Evolutionary conservation across 2,329 filamentous ascomycete species (phyloP).

Genomic region (Nannizziopsis arthrosporioides): DNA sequence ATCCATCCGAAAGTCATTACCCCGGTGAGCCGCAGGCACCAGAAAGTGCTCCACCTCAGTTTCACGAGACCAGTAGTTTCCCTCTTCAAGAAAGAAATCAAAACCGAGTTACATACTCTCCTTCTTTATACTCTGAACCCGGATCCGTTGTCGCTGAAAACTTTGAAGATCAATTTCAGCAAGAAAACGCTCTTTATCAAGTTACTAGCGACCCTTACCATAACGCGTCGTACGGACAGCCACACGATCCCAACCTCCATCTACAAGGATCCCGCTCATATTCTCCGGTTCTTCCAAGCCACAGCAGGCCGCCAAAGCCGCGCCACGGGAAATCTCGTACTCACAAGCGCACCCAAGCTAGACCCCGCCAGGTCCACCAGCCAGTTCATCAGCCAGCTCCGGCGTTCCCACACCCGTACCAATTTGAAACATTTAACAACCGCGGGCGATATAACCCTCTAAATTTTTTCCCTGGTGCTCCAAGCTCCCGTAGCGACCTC

Average conservation of each 20-base stretch:
- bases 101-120: background rate
- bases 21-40: background rate
- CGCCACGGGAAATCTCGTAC: background rate
- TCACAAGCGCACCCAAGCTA: background rate
- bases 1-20: background rate
- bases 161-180: background rate
- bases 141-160: background rate
- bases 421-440: conserved; percentile 15
- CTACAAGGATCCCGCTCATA: background rate
- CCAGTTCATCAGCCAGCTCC: background rate
- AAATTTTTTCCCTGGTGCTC: conserved; percentile 14
- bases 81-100: background rate
- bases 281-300: background rate
- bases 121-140: conserved; percentile 4
- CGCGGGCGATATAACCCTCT: conserved; percentile 14
- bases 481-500: conserved; percentile 7
- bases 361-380: background rate
- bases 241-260: background rate
- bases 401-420: conserved; percentile 13
- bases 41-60: background rate
- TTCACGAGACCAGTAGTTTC: background rate
- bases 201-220: background rate
- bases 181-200: background rate
- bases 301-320: background rate
- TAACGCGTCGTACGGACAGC: background rate